phyloP scores from a whole-genome alignment of 2,329 filamentous ascomycete species.

The Arthroderma sp. region DNA sequence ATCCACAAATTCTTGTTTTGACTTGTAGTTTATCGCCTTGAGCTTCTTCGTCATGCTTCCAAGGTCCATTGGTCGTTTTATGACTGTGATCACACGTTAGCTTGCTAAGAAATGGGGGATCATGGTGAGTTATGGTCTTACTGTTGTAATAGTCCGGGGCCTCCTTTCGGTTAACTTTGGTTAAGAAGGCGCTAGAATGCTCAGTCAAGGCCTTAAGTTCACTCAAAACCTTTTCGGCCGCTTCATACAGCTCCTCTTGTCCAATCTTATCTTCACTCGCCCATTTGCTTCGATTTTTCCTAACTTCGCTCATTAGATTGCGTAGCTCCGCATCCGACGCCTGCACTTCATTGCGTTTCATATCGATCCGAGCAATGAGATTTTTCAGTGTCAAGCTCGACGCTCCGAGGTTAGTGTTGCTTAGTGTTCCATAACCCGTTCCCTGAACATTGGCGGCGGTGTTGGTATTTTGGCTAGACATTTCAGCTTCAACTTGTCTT shows the following conservation, averaged over 20 bases:
- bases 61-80: slow-evolving; percentile 96
- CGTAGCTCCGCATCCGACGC: slow-evolving; percentile 88
- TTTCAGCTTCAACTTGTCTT: slow-evolving; percentile 88
- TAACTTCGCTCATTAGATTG: slow-evolving; percentile 88
- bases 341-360: slow-evolving; percentile 76
- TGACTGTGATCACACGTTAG: slow-evolving; percentile 42
- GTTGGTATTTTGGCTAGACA: slow-evolving; percentile 49
- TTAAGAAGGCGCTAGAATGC: slow-evolving; percentile 90
- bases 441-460: slow-evolving; percentile 39
- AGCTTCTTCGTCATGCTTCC: slow-evolving; percentile 98
- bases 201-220: slow-evolving; percentile 96
- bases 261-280: slow-evolving; percentile 94
- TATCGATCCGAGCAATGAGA: slow-evolving; percentile 87
- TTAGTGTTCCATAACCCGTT: slow-evolving; percentile 73
- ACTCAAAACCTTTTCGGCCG: slow-evolving; percentile 88
- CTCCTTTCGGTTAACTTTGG: slow-evolving; percentile 90
- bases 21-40: slow-evolving; percentile 64
- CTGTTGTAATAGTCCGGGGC: slow-evolving; percentile 89
- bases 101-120: neutral
- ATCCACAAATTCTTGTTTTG: slow-evolving; percentile 85
- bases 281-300: slow-evolving; percentile 98
- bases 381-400: slow-evolving; percentile 95
- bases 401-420: slow-evolving; percentile 85
- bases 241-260: slow-evolving; percentile 95
- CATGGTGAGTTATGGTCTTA: slow-evolving; percentile 35